Percentiles rank a stretch among this genome's conserved stretches.
phyloP scores from a whole-genome alignment of 495 filamentous ascomycete species.

The Daldinia caldariorum region DNA sequence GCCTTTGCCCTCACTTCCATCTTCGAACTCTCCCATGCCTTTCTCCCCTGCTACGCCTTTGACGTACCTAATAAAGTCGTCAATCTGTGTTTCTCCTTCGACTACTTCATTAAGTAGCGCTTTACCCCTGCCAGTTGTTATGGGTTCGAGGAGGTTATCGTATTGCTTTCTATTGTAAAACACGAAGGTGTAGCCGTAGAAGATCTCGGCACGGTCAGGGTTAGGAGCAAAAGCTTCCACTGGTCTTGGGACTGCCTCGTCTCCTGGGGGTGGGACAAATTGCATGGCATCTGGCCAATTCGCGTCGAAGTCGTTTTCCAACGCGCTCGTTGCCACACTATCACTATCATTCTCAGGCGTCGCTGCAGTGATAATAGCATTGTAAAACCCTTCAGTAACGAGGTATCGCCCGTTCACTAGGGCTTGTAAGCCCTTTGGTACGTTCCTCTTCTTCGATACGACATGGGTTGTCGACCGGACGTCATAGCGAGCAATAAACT shows the following conservation, averaged over 20 bases:
- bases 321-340: slow-evolving; percentile 62
- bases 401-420: slow-evolving; percentile 84
- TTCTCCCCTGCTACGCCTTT: slow-evolving; percentile 78
- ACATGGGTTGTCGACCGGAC: slow-evolving; percentile 81
- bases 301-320: slow-evolving; percentile 86
- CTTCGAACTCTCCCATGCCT: slow-evolving; percentile 67
- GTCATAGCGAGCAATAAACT: slow-evolving; percentile 77
- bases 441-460: slow-evolving; percentile 89
- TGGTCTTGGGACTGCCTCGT: slow-evolving; percentile 73
- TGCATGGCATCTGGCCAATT: slow-evolving; percentile 80
- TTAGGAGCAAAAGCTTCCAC: slow-evolving; percentile 75
- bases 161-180: slow-evolving; percentile 85
- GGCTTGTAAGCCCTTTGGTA: slow-evolving; percentile 85
- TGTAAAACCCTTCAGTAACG: slow-evolving; percentile 77
- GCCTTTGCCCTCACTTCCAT: slow-evolving; percentile 70
- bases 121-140: slow-evolving; percentile 85
- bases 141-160: slow-evolving; percentile 74
- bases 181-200: slow-evolving; percentile 88
- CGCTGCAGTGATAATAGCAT: slow-evolving; percentile 75
- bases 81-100: slow-evolving; percentile 72
- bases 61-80: slow-evolving; percentile 82
- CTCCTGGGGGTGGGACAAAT: slow-evolving; percentile 77
- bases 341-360: slow-evolving; percentile 64
- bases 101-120: slow-evolving; percentile 71
- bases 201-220: slow-evolving; percentile 70